phyloP scores from a whole-genome alignment of 306 rosid genomes.

The Medicago lupulina region DNA sequence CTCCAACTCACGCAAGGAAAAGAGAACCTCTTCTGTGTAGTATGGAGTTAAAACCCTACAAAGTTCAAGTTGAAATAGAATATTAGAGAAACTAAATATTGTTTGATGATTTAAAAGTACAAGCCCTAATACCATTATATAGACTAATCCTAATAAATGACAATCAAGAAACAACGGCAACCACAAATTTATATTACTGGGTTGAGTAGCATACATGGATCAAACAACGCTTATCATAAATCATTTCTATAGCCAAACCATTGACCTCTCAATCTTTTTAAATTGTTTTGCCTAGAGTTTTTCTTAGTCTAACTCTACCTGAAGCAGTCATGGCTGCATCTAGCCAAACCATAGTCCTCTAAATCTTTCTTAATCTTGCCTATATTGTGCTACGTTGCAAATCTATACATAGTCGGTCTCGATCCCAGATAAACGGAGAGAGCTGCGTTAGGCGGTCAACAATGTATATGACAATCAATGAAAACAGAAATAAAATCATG shows the following conservation, averaged over 20 bases:
- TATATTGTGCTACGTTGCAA: background rate
- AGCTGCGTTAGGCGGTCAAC: background rate
- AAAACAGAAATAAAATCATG: background rate
- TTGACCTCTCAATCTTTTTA: background rate
- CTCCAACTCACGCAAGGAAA: constrained; percentile 77
- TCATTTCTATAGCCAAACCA: background rate
- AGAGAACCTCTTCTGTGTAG: constrained; percentile 94
- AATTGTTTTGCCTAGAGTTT: background rate
- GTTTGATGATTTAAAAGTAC: background rate
- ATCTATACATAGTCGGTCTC: background rate
- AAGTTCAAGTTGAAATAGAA: constrained; percentile 29
- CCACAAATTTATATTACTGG: background rate
- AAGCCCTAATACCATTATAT: background rate
- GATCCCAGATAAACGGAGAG: background rate
- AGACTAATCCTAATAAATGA: background rate
- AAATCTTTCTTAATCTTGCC: background rate
- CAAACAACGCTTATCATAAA: background rate
- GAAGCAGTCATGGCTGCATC: background rate
- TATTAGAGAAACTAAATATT: constrained; percentile 2
- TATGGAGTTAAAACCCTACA: constrained; percentile 93
- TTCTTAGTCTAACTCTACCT: background rate
- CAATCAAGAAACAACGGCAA: background rate
- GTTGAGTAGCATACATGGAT: background rate
- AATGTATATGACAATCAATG: background rate
- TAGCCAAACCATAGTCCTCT: background rate